Percentiles rank a stretch among this genome's conserved stretches.
These are phyloP conservation scores for Aspergillus uvarum DNA, from an alignment of 2,329 filamentous ascomycete species.

Conservation along the genomic window DNA sequence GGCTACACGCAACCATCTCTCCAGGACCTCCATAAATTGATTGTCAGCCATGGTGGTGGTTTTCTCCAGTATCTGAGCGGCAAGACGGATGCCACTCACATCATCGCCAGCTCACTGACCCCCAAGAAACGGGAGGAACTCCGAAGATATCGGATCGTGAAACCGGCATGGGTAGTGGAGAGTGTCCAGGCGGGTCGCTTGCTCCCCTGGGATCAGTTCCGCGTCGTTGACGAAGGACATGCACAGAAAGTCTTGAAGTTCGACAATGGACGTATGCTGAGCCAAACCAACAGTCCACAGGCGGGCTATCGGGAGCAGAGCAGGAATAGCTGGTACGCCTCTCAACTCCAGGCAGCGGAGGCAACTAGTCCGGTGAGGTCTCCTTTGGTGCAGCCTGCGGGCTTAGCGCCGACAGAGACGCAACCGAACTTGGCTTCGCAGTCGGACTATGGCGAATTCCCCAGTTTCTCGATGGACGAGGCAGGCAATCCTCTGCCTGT, in stretches of 20 bases:
- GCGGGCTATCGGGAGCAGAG: slow-evolving; percentile 78
- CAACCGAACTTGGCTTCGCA: slow-evolving; percentile 34
- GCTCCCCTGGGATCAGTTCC: slow-evolving; percentile 81
- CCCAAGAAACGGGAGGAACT: slow-evolving; percentile 94
- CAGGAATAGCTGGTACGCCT: slow-evolving; percentile 77
- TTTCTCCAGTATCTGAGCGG: slow-evolving; percentile 93
- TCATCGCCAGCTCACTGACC: slow-evolving; percentile 85
- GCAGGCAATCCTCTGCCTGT: neutral
- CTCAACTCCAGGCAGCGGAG: slow-evolving; percentile 58
- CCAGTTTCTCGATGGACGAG: slow-evolving; percentile 30
- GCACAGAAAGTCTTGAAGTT: slow-evolving; percentile 75
- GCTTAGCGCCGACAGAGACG: slow-evolving; percentile 22
- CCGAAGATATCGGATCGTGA: slow-evolving; percentile 82
- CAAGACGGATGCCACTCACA: slow-evolving; percentile 94
- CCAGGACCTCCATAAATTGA: slow-evolving; percentile 80
- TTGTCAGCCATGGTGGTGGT: slow-evolving; percentile 90
- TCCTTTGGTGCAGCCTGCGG: neutral
- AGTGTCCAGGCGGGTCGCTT: slow-evolving; percentile 78
- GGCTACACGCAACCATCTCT: slow-evolving; percentile 94
- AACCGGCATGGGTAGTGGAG: slow-evolving; percentile 90
- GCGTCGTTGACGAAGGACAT: slow-evolving; percentile 79
- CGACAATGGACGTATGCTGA: slow-evolving; percentile 63
- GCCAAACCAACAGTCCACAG: slow-evolving; percentile 61
- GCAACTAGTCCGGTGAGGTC: slow-evolving; percentile 24
- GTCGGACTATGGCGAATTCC: slow-evolving; percentile 45